Evolutionary conservation across 1,139 yeast genomes (phyloP).

Genomic region (Yamadazyma songkhlaensis): DNA sequence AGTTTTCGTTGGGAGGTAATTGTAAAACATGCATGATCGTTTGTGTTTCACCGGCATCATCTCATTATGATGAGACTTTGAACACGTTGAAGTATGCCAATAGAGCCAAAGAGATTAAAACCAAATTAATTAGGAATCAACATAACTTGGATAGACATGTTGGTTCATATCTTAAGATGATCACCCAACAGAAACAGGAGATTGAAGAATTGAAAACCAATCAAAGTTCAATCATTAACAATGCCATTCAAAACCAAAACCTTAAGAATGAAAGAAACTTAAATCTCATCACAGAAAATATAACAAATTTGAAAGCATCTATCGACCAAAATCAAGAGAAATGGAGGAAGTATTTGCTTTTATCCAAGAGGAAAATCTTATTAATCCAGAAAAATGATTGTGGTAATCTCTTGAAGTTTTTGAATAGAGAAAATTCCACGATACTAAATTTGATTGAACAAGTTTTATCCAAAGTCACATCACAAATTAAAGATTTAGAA

Average conservation of each 20-base stretch:
- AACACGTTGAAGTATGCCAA: slow-evolving; percentile 89
- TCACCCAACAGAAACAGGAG: slow-evolving; percentile 76
- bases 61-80: slow-evolving; percentile 87
- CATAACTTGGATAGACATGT: slow-evolving; percentile 82
- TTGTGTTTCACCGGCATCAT: slow-evolving; percentile 82
- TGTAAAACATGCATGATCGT: slow-evolving; percentile 96
- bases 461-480: slow-evolving; percentile 24
- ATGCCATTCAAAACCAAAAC: slow-evolving; percentile 28
- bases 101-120: slow-evolving; percentile 86
- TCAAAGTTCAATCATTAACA: slow-evolving; percentile 43
- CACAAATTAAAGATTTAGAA: slow-evolving; percentile 52
- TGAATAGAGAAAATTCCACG: slow-evolving; percentile 4
- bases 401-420: slow-evolving; percentile 21
- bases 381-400: slow-evolving; percentile 42
- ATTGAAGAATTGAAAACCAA: slow-evolving; percentile 66
- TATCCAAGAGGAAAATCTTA: slow-evolving; percentile 59
- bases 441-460: slow-evolving; percentile 24
- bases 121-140: slow-evolving; percentile 72
- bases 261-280: slow-evolving; percentile 33
- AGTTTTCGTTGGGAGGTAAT: slow-evolving; percentile 91
- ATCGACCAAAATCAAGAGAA: slow-evolving; percentile 43
- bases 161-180: slow-evolving; percentile 82
- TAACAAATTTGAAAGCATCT: slow-evolving; percentile 36
- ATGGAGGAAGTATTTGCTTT: slow-evolving; percentile 45
- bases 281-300: slow-evolving; percentile 35